Percentiles rank a stretch among this genome's conserved stretches.
Conservation (phyloP, 192 early-diverging fungal genomes). For the Obelidium mucronatum region DNA sequence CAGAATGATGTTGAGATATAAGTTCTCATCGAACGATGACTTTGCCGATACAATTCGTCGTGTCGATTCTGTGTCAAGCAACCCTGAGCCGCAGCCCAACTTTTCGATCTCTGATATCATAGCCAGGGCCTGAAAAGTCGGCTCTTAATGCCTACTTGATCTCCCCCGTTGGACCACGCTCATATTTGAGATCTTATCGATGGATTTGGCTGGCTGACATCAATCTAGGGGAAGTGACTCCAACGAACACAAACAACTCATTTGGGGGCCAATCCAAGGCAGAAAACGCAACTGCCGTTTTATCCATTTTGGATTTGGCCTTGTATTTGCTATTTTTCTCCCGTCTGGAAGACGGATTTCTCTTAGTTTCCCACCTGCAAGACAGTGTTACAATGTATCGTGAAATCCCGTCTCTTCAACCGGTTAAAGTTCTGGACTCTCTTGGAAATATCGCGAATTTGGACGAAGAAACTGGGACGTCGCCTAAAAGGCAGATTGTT, state of each 20-base stretch:
- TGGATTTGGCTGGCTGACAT: constrained; percentile 63
- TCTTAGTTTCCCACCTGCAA: constrained; percentile 45
- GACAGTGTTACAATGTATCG: constrained; percentile 54
- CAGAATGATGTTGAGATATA: constrained; percentile 45
- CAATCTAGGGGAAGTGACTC: neutral
- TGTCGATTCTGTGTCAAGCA: neutral
- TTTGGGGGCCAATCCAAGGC: constrained; percentile 13
- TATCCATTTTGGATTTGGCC: constrained; percentile 47
- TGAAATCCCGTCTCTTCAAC: constrained; percentile 34
- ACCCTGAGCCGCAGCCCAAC: neutral
- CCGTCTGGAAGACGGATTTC: constrained; percentile 54
- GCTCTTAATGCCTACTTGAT: constrained; percentile 15
- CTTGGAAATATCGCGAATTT: constrained; percentile 1
- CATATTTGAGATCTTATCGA: constrained; percentile 48
- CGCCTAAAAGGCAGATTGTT: neutral
- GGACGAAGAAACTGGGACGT: neutral
- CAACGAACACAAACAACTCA: neutral
- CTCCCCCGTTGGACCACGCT: constrained; percentile 35
- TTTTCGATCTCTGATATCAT: constrained; percentile 1
- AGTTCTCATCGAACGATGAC: constrained; percentile 23
- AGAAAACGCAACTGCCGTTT: neutral
- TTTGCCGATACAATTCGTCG: neutral
- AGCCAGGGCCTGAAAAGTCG: constrained; percentile 14
- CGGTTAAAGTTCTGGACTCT: neutral
- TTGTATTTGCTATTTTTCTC: constrained; percentile 48